Conservation (phyloP, 345 rosid genomes). For the Syzygium aromaticum region DNA sequence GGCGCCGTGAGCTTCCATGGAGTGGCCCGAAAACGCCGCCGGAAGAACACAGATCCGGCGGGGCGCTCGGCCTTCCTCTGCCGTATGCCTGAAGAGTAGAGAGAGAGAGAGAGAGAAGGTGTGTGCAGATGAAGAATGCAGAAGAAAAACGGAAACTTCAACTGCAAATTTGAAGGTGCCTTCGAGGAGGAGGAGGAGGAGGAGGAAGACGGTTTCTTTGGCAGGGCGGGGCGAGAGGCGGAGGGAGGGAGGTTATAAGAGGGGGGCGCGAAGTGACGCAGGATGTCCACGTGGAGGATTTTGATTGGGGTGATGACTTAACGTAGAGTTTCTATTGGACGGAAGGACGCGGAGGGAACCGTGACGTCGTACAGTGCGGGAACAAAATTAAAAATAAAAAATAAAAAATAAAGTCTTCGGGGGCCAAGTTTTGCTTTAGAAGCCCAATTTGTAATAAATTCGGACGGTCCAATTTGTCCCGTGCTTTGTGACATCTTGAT, state of each 20-base stretch:
- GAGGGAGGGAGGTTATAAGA: not conserved
- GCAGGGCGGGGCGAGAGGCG: too few relatives aligned
- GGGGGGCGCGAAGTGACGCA: conserved; percentile 37
- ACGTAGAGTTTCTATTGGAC: conserved; percentile 32
- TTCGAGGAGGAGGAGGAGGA: not conserved
- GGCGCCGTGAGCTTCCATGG: conserved; percentile 60
- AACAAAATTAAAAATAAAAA: not conserved
- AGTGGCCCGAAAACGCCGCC: conserved; percentile 5
- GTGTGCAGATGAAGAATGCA: not conserved
- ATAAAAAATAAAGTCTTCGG: not conserved
- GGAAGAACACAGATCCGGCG: not conserved
- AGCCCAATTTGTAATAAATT: not conserved
- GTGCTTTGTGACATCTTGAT: not conserved
- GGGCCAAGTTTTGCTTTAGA: not conserved
- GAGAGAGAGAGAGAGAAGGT: not conserved
- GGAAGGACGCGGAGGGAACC: conserved; percentile 6
- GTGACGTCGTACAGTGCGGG: not conserved
- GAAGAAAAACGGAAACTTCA: not conserved
- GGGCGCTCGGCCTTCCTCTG: not conserved
- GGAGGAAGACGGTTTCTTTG: not conserved
- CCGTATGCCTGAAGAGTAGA: not conserved
- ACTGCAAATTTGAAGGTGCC: not conserved
- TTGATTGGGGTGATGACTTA: conserved; percentile 24
- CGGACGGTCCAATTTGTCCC: not conserved
- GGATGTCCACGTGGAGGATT: conserved; percentile 35